Percentiles rank a stretch among this genome's conserved stretches.
Conservation (phyloP, 1,284 basidiomycete species). For the Trametes pubescens region DNA sequence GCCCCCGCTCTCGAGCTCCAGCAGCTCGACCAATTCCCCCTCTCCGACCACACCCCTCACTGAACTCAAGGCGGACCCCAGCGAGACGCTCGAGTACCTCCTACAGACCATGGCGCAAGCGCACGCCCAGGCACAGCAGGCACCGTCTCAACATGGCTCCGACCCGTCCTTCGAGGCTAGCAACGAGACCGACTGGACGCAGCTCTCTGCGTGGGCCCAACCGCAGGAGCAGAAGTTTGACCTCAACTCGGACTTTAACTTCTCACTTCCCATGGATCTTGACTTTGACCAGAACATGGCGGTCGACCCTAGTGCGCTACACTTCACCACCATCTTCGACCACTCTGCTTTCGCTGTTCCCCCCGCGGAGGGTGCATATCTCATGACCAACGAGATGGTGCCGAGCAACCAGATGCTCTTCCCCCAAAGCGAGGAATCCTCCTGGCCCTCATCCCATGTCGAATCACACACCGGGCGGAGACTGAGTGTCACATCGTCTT, state of each 20-base stretch:
- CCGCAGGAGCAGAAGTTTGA: constrained; percentile 48
- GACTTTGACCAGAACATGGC: constrained; percentile 60
- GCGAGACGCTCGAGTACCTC: constrained; percentile 42
- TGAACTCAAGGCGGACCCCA: constrained; percentile 36
- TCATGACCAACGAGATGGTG: constrained; percentile 27
- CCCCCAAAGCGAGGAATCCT: constrained; percentile 31
- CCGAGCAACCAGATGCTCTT: constrained; percentile 30
- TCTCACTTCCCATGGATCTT: constrained; percentile 56
- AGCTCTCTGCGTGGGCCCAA: constrained; percentile 56
- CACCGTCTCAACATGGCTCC: constrained; percentile 26
- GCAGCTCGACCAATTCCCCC: constrained; percentile 40
- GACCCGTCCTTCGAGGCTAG: constrained; percentile 29
- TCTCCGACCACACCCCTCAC: constrained; percentile 36
- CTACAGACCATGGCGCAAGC: constrained; percentile 42
- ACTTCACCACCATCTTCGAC: constrained; percentile 54
- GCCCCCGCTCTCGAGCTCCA: constrained; percentile 39
- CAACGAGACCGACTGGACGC: constrained; percentile 58
- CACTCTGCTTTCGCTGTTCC: constrained; percentile 30
- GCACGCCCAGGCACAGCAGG: constrained; percentile 28
- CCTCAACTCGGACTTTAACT: constrained; percentile 54
- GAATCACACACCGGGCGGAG: constrained; percentile 43
- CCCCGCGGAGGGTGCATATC: constrained; percentile 24
- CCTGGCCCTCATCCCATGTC: constrained; percentile 29
- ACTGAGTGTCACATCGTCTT: constrained; percentile 54
- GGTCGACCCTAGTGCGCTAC: constrained; percentile 69